Percentiles rank a stretch among this genome's conserved stretches.
Conservation (phyloP, 306 rosid genomes). For the Oxytropis ochrocephala region DNA sequence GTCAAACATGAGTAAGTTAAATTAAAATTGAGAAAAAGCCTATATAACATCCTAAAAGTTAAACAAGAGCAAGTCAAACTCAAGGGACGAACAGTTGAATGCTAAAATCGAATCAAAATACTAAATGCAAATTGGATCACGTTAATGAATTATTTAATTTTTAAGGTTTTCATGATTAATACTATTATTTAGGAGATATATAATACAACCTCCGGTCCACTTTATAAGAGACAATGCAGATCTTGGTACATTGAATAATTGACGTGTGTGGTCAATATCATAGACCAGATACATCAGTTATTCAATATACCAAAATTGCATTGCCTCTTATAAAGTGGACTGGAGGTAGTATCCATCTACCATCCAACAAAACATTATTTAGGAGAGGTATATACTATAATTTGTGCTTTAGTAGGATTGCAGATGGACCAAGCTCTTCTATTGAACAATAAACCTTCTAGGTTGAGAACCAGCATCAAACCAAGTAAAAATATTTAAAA, state of each 20-base stretch:
- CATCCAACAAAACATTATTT: conserved; percentile 5
- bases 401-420: conserved; percentile 1
- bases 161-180: conserved; percentile 11
- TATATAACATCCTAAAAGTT: background rate
- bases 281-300: no score
- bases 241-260: no score
- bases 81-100: background rate
- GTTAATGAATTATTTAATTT: background rate
- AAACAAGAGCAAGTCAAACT: background rate
- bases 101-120: conserved; percentile 2
- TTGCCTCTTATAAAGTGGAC: no score
- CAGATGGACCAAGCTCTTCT: conserved; percentile 5
- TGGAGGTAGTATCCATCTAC: conserved; percentile 14
- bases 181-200: background rate
- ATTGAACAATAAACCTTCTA: conserved; percentile 12
- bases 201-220: no score
- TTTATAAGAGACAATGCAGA: no score
- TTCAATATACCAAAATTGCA: no score
- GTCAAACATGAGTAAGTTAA: background rate
- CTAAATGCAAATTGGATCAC: background rate
- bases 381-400: conserved; percentile 5
- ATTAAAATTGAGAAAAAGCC: background rate
- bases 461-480: conserved; percentile 2
- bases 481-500: conserved; percentile 1
- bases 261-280: no score